Conservation (phyloP, 306 rosid species). For the Fragaria vesca region DNA sequence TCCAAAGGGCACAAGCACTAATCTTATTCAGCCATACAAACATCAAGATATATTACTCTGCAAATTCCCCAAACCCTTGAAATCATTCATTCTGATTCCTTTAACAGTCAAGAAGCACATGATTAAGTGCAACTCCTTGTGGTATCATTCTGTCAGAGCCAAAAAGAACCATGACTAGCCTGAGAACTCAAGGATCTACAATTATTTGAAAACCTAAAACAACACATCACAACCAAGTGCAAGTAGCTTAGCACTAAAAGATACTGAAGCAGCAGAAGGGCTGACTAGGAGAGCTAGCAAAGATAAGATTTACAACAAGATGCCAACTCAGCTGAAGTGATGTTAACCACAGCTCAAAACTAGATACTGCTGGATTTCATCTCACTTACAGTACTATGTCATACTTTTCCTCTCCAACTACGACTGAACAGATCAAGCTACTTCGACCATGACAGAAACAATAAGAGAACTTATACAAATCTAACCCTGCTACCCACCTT, state of each 20-base stretch:
- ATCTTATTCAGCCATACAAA: no score
- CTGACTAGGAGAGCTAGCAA: background rate
- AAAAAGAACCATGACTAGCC: background rate
- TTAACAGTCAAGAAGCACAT: background rate
- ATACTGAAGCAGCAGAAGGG: background rate
- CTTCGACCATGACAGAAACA: background rate
- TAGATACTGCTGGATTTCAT: background rate
- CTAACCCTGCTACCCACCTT: no score
- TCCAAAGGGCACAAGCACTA: background rate
- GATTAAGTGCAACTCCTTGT: background rate
- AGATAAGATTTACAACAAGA: background rate
- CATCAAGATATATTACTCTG: no score
- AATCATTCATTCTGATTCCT: background rate
- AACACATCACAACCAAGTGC: background rate
- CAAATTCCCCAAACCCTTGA: background rate
- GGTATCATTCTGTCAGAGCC: background rate
- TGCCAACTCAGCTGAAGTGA: background rate
- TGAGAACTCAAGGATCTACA: background rate
- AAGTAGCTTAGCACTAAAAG: background rate
- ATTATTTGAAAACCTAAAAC: no score
- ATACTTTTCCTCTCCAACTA: background rate
- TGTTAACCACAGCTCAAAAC: background rate
- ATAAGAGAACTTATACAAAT: no score
- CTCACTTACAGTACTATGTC: background rate
- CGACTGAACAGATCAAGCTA: background rate